Conservation (phyloP, 2,329 filamentous ascomycete genomes). For the Apiospora marii region DNA sequence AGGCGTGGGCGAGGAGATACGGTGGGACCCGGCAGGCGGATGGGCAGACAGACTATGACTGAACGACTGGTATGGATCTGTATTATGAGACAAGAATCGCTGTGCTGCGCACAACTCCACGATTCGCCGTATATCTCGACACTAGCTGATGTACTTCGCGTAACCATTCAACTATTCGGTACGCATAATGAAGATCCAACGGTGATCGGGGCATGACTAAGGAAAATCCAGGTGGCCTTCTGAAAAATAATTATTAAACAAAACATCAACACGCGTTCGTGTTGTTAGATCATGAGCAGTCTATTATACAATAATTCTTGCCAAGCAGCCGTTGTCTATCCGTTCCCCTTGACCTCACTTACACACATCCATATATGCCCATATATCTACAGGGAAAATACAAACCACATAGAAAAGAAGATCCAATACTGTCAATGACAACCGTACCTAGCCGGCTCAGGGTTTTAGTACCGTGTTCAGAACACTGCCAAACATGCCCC, state of each 20-base stretch:
- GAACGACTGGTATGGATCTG: neutral
- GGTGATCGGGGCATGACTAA: neutral
- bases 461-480: slow-evolving; percentile 57
- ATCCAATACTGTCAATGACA: neutral
- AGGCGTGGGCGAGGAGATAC: slow-evolving; percentile 1
- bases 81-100: neutral
- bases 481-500: slow-evolving; percentile 73
- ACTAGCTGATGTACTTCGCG: neutral
- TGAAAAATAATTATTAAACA: neutral
- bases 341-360: neutral
- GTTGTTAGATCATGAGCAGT: neutral
- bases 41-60: neutral
- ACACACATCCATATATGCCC: neutral
- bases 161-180: neutral
- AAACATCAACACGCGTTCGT: neutral
- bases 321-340: neutral
- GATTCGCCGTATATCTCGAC: neutral
- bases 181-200: neutral
- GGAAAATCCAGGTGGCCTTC: neutral
- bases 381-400: neutral
- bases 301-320: neutral
- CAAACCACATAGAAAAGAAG: neutral
- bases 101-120: neutral
- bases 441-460: neutral
- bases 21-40: neutral